Percentiles rank a stretch among this genome's conserved stretches.
Conservation (phyloP, 2,329 filamentous ascomycete species). For the Alternaria triticina region DNA sequence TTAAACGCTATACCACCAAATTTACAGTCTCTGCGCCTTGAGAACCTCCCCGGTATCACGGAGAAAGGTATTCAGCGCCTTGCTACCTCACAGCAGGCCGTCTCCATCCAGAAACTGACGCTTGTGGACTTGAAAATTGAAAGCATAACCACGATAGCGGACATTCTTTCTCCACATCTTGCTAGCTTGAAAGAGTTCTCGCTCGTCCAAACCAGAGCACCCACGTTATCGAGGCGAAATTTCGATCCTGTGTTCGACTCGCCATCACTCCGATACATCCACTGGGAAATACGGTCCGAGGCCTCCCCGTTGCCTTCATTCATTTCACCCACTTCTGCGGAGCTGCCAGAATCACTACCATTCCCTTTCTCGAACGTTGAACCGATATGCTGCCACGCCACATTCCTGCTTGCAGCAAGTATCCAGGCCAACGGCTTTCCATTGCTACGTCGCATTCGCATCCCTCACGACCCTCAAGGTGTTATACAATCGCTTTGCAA, state of each 20-base stretch:
- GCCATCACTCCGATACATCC: constrained; percentile 57
- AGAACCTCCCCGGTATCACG: constrained; percentile 62
- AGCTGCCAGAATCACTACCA: not conserved
- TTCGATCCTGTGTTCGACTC: constrained; percentile 58
- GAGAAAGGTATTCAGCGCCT: constrained; percentile 63
- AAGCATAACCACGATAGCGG: constrained; percentile 59
- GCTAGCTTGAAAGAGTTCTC: constrained; percentile 57
- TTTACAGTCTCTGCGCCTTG: constrained; percentile 61
- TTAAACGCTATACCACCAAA: constrained; percentile 58
- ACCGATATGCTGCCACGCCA: constrained; percentile 61
- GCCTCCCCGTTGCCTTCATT: constrained; percentile 25
- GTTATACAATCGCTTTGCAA: constrained; percentile 72
- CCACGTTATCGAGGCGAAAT: constrained; percentile 51
- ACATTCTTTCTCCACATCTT: constrained; percentile 56
- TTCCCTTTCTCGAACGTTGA: constrained; percentile 32
- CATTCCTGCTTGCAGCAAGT: constrained; percentile 68
- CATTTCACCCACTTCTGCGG: constrained; percentile 1
- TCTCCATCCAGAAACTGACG: constrained; percentile 54
- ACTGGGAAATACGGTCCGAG: constrained; percentile 63
- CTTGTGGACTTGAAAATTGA: constrained; percentile 62
- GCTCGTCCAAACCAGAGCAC: constrained; percentile 59
- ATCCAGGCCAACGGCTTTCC: constrained; percentile 70
- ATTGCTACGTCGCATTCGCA: constrained; percentile 63
- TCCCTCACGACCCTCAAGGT: constrained; percentile 73
- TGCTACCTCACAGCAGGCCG: constrained; percentile 54